Evolutionary conservation across 1,139 yeast genomes (phyloP), one percentile per base, ranked within the genome.

Genomic region (Taphrina sp.): DNA sequence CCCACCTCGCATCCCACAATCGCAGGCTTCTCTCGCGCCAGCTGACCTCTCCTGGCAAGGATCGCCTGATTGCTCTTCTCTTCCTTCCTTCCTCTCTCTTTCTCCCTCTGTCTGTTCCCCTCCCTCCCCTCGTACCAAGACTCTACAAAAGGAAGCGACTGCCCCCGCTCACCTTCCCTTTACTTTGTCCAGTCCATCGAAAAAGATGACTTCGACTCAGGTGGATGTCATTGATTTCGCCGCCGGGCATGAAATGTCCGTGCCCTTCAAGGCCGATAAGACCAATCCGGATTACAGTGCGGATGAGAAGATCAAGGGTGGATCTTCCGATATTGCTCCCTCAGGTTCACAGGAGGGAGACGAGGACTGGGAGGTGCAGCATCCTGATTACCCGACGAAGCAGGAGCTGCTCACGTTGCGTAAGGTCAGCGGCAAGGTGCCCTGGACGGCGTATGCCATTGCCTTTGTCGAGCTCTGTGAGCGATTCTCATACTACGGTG

Each of bases 401-500:
- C 74, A 72, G 54, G 86, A 81, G 65, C 63, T 72, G 29, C 58
- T 59, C 3, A 72, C 76, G 5, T 75, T 79, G 58, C 74, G 81
- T 60, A 66, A 67, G 55, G 67, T 79, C 66, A 20, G 71, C 58
- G 67, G 74, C 71, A 60, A 59, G 5, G 66, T 73, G 2, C 83
- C 83, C 3, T 60, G 66, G 42, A 66, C 75, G 10, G 81, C 86
- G 62, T 86, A 85, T 81, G 74, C 83, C 58, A 85, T 86, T 54
- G 89, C 92, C 34, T 62, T 85, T 49, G 86, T 86, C 39, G 95
- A 86, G 69, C 78, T 86, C 62, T 81, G 90, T 41, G 95, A 86
- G 70, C 78, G 95, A 64, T 86, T 86, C 68, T 77, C 92, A 14
- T 86, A 82, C 74, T 86, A 85, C 65, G 94, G 95, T 66, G 74